These are phyloP conservation scores for Saturnispora serradocipensis DNA, from an alignment of 805 yeast species.

Conservation along the genomic window DNA sequence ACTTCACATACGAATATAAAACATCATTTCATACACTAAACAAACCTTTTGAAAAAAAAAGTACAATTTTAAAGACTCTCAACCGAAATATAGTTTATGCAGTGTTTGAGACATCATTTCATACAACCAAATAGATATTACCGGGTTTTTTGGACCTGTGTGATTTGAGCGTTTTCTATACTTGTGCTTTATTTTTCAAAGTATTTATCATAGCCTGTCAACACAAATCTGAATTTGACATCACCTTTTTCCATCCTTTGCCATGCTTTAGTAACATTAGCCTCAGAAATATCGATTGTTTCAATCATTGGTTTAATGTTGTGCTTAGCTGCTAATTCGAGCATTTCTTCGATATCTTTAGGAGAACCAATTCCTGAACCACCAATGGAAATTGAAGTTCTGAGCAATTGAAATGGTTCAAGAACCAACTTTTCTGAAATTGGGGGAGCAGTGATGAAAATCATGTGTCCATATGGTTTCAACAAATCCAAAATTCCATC, in stretches of 20 bases:
- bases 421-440: conserved; percentile 26
- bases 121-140: neutral
- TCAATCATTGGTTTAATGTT: conserved; percentile 44
- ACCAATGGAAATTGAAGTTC: conserved; percentile 24
- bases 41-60: too few relatives aligned
- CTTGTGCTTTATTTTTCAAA: conserved; percentile 4
- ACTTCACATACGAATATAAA: too few relatives aligned
- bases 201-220: conserved; percentile 38
- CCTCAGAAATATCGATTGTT: conserved; percentile 38
- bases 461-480: conserved; percentile 27
- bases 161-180: neutral
- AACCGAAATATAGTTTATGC: too few relatives aligned
- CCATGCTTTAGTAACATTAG: conserved; percentile 36
- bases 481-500: conserved; percentile 21
- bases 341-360: conserved; percentile 38
- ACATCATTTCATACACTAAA: too few relatives aligned
- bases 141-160: neutral
- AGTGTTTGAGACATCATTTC: too few relatives aligned
- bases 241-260: conserved; percentile 41
- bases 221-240: conserved; percentile 45
- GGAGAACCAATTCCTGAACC: conserved; percentile 36
- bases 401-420: conserved; percentile 29
- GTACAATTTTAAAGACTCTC: too few relatives aligned
- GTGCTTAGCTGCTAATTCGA: conserved; percentile 38
- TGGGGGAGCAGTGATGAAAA: conserved; percentile 28